Conservation (phyloP, 2,329 filamentous ascomycete species). For the Aspergillus udagawae region DNA sequence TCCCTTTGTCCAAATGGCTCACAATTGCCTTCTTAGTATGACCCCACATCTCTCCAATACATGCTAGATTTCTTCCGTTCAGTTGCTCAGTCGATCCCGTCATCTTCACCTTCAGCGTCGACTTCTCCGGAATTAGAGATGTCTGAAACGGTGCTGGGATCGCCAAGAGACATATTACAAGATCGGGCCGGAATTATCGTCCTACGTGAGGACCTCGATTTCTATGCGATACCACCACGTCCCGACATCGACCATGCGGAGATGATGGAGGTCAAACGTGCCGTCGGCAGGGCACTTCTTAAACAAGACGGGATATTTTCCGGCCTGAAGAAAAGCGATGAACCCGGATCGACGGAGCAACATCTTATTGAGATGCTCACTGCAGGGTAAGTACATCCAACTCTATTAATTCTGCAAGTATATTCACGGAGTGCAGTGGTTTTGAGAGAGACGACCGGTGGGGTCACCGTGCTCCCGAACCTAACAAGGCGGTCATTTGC, state of each 20-base stretch:
- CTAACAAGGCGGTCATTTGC: conserved; percentile 97
- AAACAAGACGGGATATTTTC: conserved; percentile 94
- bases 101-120: conserved; percentile 63
- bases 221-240: conserved; percentile 89
- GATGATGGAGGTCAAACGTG: conserved; percentile 95
- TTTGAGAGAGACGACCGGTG: conserved; percentile 95
- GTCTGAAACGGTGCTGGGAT: conserved; percentile 67
- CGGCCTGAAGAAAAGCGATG: conserved; percentile 88
- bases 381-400: conserved; percentile 67
- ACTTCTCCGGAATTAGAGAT: conserved; percentile 58
- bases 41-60: conserved; percentile 92
- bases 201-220: conserved; percentile 90
- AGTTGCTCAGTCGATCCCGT: conserved; percentile 86
- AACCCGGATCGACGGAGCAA: conserved; percentile 93
- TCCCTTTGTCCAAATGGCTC: conserved; percentile 1
- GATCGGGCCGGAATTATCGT: conserved; percentile 95
- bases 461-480: conserved; percentile 96
- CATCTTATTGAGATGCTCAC: conserved; percentile 99
- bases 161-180: conserved; percentile 72
- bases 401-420: background rate
- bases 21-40: conserved; percentile 64
- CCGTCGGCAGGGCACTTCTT: conserved; percentile 79
- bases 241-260: conserved; percentile 79
- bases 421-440: conserved; percentile 55
- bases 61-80: conserved; percentile 98